A percentile compares a stretch with the other conserved stretches of the same genome.
These are phyloP conservation scores for Kodamaea sp. DNA, from an alignment of 1,139 yeast species.

Conservation along the genomic window DNA sequence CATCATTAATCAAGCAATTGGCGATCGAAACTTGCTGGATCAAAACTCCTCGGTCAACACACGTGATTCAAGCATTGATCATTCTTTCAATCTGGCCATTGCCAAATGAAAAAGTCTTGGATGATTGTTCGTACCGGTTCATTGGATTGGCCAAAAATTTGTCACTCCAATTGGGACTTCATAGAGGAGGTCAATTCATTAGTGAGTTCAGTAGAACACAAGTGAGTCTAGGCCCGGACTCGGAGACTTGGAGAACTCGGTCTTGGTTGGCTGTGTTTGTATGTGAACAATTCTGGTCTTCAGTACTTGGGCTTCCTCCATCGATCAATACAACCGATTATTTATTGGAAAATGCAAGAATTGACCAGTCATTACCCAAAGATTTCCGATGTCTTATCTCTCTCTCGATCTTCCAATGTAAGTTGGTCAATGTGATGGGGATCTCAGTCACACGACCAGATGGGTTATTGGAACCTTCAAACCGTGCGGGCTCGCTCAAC, in stretches of 20 bases:
- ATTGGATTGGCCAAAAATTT: slow-evolving; percentile 82
- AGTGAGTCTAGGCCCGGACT: slow-evolving; percentile 77
- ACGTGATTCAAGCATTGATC: slow-evolving; percentile 83
- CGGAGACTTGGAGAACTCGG: slow-evolving; percentile 92
- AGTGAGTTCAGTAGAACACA: slow-evolving; percentile 90
- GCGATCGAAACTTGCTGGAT: slow-evolving; percentile 95
- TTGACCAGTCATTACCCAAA: slow-evolving; percentile 64
- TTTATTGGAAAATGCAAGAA: slow-evolving; percentile 71
- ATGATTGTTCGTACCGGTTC: slow-evolving; percentile 87
- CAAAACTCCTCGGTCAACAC: slow-evolving; percentile 89
- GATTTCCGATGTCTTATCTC: slow-evolving; percentile 71
- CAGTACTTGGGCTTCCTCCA: slow-evolving; percentile 84
- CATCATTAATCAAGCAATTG: slow-evolving; percentile 76
- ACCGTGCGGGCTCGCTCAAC: slow-evolving; percentile 74
- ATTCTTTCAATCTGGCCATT: slow-evolving; percentile 88
- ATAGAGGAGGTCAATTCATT: slow-evolving; percentile 82
- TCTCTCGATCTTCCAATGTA: slow-evolving; percentile 78
- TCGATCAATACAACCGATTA: slow-evolving; percentile 77
- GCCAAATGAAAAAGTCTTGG: slow-evolving; percentile 88
- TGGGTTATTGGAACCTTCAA: slow-evolving; percentile 81
- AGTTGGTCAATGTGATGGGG: slow-evolving; percentile 83
- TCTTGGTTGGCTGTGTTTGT: slow-evolving; percentile 89
- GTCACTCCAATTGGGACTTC: slow-evolving; percentile 87
- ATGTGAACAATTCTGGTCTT: slow-evolving; percentile 88
- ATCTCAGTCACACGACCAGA: slow-evolving; percentile 85